Conservation (phyloP, 352 stramenopile species). For the Phytophthora citrophthora region DNA sequence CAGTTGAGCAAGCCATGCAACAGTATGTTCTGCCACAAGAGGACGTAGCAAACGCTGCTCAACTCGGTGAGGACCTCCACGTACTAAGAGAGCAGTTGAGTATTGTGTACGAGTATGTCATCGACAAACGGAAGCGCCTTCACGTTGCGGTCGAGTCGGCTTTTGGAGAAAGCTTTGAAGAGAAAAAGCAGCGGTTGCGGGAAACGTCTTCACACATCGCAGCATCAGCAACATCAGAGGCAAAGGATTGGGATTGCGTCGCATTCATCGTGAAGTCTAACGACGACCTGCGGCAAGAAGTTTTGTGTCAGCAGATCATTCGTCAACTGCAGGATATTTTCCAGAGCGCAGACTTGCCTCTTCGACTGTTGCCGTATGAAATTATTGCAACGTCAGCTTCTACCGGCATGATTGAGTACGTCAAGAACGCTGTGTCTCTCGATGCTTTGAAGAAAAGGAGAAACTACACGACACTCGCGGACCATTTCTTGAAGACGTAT, state of each 20-base stretch:
- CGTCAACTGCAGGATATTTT: constrained; percentile 96
- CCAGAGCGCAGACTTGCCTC: constrained; percentile 91
- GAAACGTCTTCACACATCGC: constrained; percentile 54
- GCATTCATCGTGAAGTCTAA: constrained; percentile 99
- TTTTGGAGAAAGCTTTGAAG: constrained; percentile 87
- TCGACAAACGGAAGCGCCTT: constrained; percentile 66
- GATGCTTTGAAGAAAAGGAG: constrained; percentile 94
- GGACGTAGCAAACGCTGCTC: constrained; percentile 32
- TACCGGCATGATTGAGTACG: constrained; percentile 97
- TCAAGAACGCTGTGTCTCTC: constrained; percentile 97
- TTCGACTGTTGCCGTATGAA: constrained; percentile 95
- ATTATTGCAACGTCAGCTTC: constrained; percentile 96
- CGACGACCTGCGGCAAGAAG: constrained; percentile 98
- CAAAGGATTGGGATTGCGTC: constrained; percentile 70
- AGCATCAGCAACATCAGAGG: constrained; percentile 19
- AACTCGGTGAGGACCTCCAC: constrained; percentile 55
- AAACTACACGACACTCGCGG: constrained; percentile 86
- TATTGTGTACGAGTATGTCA: constrained; percentile 71
- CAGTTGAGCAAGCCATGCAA: constrained; percentile 62
- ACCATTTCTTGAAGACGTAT: constrained; percentile 95
- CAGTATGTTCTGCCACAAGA: constrained; percentile 58
- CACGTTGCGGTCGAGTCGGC: constrained; percentile 74
- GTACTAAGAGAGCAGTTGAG: constrained; percentile 75
- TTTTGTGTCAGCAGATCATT: constrained; percentile 97
- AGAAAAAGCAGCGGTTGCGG: constrained; percentile 74